These are phyloP conservation scores for Coniochaeta ligniaria DNA, from an alignment of 2,329 filamentous ascomycete genomes.

Conservation along the genomic window DNA sequence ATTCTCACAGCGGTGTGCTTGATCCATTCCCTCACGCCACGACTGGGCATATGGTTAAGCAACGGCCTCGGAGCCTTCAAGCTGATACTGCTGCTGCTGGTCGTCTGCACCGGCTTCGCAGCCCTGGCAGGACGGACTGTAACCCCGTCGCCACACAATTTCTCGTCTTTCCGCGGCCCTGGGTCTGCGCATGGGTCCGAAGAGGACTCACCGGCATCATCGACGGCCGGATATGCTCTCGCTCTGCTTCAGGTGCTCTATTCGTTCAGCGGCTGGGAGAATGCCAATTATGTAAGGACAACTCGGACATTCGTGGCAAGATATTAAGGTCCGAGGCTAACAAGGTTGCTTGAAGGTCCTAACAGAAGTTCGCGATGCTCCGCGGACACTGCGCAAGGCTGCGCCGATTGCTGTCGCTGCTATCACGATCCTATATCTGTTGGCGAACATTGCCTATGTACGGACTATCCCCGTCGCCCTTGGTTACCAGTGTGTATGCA, in stretches of 20 bases:
- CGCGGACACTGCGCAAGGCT: slow-evolving; percentile 22
- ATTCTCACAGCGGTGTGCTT: slow-evolving; percentile 20
- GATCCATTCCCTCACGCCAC: slow-evolving; percentile 25
- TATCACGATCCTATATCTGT: slow-evolving; percentile 26
- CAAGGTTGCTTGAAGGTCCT: slow-evolving; percentile 15
- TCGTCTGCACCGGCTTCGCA: slow-evolving; percentile 23
- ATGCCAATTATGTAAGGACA: slow-evolving; percentile 25
- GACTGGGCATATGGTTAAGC: slow-evolving; percentile 25
- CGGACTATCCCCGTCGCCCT: slow-evolving; percentile 4
- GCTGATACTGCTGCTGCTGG: slow-evolving; percentile 21
- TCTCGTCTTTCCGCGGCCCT: slow-evolving; percentile 16
- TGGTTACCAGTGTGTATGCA: background rate
- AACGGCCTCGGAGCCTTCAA: slow-evolving; percentile 28
- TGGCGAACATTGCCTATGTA: slow-evolving; percentile 28
- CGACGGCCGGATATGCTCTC: slow-evolving; percentile 19
- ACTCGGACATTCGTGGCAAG: background rate
- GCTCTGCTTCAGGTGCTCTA: slow-evolving; percentile 26
- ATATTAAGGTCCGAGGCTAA: background rate
- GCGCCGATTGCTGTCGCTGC: slow-evolving; percentile 23
- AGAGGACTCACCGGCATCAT: slow-evolving; percentile 1
- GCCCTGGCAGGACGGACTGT: slow-evolving; percentile 18
- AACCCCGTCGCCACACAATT: slow-evolving; percentile 13
- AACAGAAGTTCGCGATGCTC: slow-evolving; percentile 22
- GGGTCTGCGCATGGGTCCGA: slow-evolving; percentile 1
- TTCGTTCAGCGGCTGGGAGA: slow-evolving; percentile 30